Percentiles rank a stretch among this genome's conserved stretches.
phyloP scores from a whole-genome alignment of 192 early-diverging fungal genomes.

The Oehlia diaphana region DNA sequence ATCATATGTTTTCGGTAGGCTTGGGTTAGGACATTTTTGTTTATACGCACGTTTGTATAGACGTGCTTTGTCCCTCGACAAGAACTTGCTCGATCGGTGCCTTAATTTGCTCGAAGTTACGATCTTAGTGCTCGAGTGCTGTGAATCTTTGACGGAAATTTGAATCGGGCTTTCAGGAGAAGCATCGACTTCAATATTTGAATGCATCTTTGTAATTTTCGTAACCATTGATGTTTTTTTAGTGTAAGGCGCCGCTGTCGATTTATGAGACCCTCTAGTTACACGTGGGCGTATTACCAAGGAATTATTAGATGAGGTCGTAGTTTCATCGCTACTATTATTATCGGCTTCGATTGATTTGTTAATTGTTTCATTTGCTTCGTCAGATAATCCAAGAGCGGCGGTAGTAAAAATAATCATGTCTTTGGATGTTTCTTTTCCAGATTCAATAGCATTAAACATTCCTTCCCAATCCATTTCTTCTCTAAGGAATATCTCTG shows the following conservation, averaged over 20 bases:
- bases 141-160: background rate
- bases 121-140: background rate
- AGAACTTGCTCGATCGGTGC: background rate
- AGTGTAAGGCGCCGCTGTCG: slow-evolving; percentile 7
- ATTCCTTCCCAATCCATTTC: slow-evolving; percentile 17
- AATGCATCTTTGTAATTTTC: background rate
- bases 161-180: too few species aligned
- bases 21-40: too few species aligned
- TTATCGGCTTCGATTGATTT: background rate
- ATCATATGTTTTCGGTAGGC: too few species aligned
- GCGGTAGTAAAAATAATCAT: background rate
- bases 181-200: background rate
- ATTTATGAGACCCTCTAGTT: slow-evolving; percentile 4
- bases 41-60: background rate
- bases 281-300: background rate
- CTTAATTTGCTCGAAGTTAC: background rate
- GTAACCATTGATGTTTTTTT: background rate
- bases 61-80: background rate
- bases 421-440: background rate
- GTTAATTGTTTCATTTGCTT: background rate
- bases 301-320: background rate
- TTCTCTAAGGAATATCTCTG: background rate
- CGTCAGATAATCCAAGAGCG: background rate
- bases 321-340: background rate
- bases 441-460: background rate